Percentiles rank a stretch among this genome's conserved stretches.
phyloP scores from a whole-genome alignment of 2,329 filamentous ascomycete species.

The Chaetomium olivaceum region DNA sequence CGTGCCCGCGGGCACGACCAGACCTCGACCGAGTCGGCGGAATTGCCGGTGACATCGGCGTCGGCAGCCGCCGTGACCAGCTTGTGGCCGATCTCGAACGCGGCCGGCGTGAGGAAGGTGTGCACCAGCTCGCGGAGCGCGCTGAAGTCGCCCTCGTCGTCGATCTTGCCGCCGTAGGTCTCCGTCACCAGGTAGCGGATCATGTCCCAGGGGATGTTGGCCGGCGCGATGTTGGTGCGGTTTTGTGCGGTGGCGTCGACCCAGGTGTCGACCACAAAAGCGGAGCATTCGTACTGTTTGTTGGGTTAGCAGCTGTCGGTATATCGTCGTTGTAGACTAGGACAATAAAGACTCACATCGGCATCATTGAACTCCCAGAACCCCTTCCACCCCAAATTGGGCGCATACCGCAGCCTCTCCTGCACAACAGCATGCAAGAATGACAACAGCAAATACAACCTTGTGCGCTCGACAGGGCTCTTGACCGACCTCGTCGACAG shows the following conservation, averaged over 20 bases:
- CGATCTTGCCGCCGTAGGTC: conserved; percentile 97
- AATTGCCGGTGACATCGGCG: conserved; percentile 33
- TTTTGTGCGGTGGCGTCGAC: conserved; percentile 78
- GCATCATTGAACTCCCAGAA: conserved; percentile 99
- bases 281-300: conserved; percentile 87
- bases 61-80: conserved; percentile 63
- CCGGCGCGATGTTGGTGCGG: conserved; percentile 87
- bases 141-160: conserved; percentile 81
- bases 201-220: conserved; percentile 96
- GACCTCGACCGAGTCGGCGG: conserved; percentile 50
- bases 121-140: conserved; percentile 73
- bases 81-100: conserved; percentile 90
- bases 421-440: conserved; percentile 97
- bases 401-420: conserved; percentile 90
- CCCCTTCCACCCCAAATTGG: conserved; percentile 92
- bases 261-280: conserved; percentile 95
- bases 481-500: conserved; percentile 74
- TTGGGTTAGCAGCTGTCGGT: conserved; percentile 48
- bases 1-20: conserved; percentile 77
- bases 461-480: conserved; percentile 84
- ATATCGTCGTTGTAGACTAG: conserved; percentile 54
- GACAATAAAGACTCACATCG: conserved; percentile 68
- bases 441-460: conserved; percentile 85
- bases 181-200: conserved; percentile 86
- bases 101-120: conserved; percentile 77